These are phyloP conservation scores for Ophiostoma himal-ulmi DNA, from an alignment of 2,329 filamentous ascomycete genomes.

Conservation along the genomic window DNA sequence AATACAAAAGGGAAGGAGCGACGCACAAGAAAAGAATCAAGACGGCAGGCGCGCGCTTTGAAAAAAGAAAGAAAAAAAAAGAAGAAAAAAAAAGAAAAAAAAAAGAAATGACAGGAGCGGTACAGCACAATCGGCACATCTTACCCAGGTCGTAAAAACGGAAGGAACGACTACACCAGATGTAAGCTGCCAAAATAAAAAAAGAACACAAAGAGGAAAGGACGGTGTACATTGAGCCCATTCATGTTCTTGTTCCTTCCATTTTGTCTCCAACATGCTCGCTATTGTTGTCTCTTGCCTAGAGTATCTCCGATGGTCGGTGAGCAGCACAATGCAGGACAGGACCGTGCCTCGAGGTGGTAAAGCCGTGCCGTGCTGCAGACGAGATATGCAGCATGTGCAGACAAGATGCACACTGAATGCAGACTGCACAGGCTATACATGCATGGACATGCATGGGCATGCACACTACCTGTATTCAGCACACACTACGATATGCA, in stretches of 20 bases:
- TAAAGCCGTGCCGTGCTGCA: constrained; percentile 7
- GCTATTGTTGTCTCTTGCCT: background rate
- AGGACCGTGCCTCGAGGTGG: background rate
- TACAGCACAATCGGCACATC: background rate
- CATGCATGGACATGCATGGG: background rate
- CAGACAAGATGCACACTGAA: background rate
- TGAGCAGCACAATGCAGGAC: background rate
- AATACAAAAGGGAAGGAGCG: background rate
- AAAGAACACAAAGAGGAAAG: background rate
- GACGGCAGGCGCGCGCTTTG: background rate
- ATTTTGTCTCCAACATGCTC: background rate
- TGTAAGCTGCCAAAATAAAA: background rate
- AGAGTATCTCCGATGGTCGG: background rate
- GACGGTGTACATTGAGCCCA: background rate
- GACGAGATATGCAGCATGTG: background rate
- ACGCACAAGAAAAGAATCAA: background rate
- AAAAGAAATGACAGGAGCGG: background rate
- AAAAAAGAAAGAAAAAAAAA: background rate
- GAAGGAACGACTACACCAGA: background rate
- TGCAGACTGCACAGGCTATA: background rate
- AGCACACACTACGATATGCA: background rate
- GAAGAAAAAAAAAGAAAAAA: background rate
- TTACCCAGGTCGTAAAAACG: background rate
- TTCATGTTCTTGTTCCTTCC: background rate
- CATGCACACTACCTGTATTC: constrained; percentile 5